Evolutionary conservation across 371 early-diverging fungal genomes (phyloP).

Genomic region (Circinella umbellata): DNA sequence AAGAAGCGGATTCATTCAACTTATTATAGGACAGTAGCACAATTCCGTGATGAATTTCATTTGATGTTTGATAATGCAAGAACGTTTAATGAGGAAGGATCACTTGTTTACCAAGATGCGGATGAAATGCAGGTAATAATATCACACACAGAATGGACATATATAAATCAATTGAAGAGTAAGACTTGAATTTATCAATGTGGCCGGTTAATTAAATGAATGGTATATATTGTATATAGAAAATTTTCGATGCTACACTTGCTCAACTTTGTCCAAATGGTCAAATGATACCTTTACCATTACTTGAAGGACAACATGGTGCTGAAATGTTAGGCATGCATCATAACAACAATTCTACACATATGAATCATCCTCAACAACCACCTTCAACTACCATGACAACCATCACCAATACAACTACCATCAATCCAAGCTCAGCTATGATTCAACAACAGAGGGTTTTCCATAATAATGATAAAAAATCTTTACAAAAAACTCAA

Average conservation of each 20-base stretch:
- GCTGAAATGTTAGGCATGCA: neutral
- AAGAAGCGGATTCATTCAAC: constrained; percentile 53
- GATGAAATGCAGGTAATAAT: constrained; percentile 50
- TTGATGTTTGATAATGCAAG: constrained; percentile 85
- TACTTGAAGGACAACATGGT: constrained; percentile 4
- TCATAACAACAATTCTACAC: neutral
- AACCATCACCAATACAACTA: too few relatives aligned
- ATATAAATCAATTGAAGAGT: too few relatives aligned
- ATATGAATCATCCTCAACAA: neutral
- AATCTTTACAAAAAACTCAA: neutral
- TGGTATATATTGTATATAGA: neutral
- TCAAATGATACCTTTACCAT: constrained; percentile 4
- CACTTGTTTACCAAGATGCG: constrained; percentile 81
- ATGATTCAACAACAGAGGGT: neutral
- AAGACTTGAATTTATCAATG: neutral
- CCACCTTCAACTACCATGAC: neutral
- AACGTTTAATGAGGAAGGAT: constrained; percentile 79
- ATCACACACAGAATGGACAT: neutral
- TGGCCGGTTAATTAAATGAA: too few relatives aligned
- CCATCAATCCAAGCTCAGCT: neutral
- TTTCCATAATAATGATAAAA: too few relatives aligned
- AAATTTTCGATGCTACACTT: constrained; percentile 11
- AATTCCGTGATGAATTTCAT: constrained; percentile 59
- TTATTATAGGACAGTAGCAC: constrained; percentile 44
- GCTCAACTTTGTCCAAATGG: constrained; percentile 16